Percentiles rank a stretch among this genome's conserved stretches.
Conservation (phyloP, 306 rosid genomes). For the Dalbergia oliveri region DNA sequence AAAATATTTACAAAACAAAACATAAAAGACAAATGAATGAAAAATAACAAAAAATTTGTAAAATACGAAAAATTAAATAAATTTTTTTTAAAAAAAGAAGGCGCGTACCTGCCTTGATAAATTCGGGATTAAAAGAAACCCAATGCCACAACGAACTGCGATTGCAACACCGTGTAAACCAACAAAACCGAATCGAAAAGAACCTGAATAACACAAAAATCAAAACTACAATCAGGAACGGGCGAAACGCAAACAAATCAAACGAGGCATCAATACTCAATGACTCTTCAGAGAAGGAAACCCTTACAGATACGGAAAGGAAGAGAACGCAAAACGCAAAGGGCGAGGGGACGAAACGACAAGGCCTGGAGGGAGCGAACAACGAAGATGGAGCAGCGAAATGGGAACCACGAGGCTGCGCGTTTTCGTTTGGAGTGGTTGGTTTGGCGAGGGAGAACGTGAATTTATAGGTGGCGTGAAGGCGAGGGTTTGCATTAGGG, state of each 20-base stretch:
- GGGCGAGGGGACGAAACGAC: background rate
- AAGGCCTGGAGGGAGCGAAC: conserved; percentile 4
- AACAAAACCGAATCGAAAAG: background rate
- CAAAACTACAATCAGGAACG: background rate
- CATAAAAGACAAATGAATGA: background rate
- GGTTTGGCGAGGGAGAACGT: background rate
- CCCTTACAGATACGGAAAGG: conserved; percentile 13
- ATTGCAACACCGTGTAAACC: conserved; percentile 14
- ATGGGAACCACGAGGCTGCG: background rate
- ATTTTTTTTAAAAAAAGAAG: background rate
- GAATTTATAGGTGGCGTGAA: conserved; percentile 42
- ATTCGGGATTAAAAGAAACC: background rate
- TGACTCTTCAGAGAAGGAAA: too few species aligned
- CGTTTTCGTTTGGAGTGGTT: background rate
- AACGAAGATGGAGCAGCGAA: background rate
- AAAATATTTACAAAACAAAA: background rate
- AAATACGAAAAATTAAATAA: background rate
- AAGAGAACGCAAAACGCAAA: background rate
- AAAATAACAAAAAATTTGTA: background rate
- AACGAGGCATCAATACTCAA: background rate
- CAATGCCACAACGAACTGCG: background rate
- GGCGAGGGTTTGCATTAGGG: conserved; percentile 8
- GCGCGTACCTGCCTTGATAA: conserved; percentile 38
- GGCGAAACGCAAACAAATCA: background rate
- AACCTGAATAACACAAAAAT: conserved; percentile 23